Conservation (phyloP, 2,329 filamentous ascomycete genomes). For the Lasiodiplodia hormozganensis region DNA sequence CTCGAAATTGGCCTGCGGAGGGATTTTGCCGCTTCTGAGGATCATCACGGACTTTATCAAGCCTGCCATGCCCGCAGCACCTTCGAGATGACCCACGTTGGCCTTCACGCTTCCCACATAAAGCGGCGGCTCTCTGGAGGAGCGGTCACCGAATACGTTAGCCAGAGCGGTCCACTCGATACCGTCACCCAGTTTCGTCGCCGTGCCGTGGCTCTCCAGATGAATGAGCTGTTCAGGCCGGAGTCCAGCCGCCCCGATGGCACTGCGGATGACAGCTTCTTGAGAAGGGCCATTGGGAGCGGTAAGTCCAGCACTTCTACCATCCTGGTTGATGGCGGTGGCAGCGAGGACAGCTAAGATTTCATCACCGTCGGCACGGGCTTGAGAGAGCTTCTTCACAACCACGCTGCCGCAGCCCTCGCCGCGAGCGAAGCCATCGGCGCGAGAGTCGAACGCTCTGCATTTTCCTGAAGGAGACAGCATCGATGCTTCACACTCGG, state of each 20-base stretch:
- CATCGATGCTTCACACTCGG: constrained; percentile 39
- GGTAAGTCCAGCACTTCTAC: constrained; percentile 45
- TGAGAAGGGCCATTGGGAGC: constrained; percentile 44
- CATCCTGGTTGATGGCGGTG: constrained; percentile 43
- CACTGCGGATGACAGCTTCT: constrained; percentile 37
- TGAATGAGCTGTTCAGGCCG: constrained; percentile 32
- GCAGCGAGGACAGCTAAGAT: constrained; percentile 43
- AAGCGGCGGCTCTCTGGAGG: constrained; percentile 56
- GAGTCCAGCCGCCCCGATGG: constrained; percentile 32
- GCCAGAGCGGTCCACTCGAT: constrained; percentile 35
- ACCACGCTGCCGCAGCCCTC: constrained; percentile 43
- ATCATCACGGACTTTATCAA: constrained; percentile 41
- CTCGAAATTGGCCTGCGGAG: constrained; percentile 45
- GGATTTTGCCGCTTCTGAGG: constrained; percentile 39
- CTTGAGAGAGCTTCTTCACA: constrained; percentile 39
- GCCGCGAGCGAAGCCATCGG: constrained; percentile 41
- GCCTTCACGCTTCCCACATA: constrained; percentile 45
- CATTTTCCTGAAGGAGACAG: constrained; percentile 32
- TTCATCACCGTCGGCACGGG: constrained; percentile 39
- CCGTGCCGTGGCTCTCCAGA: constrained; percentile 34
- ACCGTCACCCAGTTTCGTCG: constrained; percentile 35
- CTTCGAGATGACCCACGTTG: constrained; percentile 44
- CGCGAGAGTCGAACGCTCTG: constrained; percentile 42
- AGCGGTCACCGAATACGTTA: constrained; percentile 30
- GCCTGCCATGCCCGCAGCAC: constrained; percentile 37